phyloP scores from a whole-genome alignment of 2,329 filamentous ascomycete species.

The Ascosphaera pollenicola region DNA sequence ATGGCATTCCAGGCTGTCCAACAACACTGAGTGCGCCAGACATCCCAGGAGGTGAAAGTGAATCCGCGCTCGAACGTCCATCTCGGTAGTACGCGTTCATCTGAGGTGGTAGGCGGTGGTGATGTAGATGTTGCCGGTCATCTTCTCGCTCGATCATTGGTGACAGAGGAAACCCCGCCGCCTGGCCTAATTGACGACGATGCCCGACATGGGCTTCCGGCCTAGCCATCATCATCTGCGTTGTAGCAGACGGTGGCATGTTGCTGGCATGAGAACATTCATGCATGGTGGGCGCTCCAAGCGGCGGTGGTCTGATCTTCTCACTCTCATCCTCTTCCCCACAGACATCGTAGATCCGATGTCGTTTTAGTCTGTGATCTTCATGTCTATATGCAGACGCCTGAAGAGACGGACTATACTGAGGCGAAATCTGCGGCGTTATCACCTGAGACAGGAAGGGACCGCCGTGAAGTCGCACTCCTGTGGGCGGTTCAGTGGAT shows the following conservation, averaged over 20 bases:
- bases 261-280: too few relatives aligned
- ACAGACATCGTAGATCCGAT: constrained; percentile 12
- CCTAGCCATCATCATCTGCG: too few relatives aligned
- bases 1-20: constrained; percentile 68
- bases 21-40: constrained; percentile 64
- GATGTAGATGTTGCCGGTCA: constrained; percentile 46
- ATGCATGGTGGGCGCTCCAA: too few relatives aligned
- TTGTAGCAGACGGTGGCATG: constrained; percentile 15
- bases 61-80: too few relatives aligned
- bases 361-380: constrained; percentile 15
- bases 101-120: constrained; percentile 58
- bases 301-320: too few relatives aligned
- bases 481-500: constrained; percentile 11
- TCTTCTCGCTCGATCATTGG: too few relatives aligned
- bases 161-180: too few relatives aligned
- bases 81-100: too few relatives aligned
- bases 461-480: constrained; percentile 14
- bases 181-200: too few relatives aligned
- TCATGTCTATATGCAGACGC: constrained; percentile 11
- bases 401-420: constrained; percentile 14
- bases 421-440: constrained; percentile 14
- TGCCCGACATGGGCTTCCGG: too few relatives aligned
- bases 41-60: constrained; percentile 20
- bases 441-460: constrained; percentile 13
- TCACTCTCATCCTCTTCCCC: constrained; percentile 9